Percentiles rank a stretch among this genome's conserved stretches.
phyloP scores from a whole-genome alignment of 495 filamentous ascomycete genomes.

The Neurospora sp. region DNA sequence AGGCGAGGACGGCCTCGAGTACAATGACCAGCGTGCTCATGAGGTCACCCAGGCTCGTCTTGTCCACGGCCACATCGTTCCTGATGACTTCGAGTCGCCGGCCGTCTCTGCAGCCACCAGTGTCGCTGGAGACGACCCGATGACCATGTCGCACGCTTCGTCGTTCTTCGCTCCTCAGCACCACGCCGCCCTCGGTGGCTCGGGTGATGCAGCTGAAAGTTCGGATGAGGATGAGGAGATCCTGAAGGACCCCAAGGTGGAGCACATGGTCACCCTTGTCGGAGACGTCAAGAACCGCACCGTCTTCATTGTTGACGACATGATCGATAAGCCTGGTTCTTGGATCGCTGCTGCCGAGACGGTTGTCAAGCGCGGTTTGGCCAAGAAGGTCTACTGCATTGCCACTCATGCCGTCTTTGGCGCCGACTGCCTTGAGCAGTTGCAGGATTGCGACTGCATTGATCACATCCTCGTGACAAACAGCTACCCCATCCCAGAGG shows the following conservation, averaged over 20 bases:
- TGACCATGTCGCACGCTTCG: conserved; percentile 46
- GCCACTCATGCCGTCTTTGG: conserved; percentile 94
- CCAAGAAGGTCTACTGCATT: conserved; percentile 93
- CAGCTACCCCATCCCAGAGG: conserved; percentile 77
- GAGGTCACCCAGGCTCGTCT: conserved; percentile 89
- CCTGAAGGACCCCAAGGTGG: conserved; percentile 59
- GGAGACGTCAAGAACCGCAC: conserved; percentile 79
- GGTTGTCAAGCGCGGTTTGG: conserved; percentile 82
- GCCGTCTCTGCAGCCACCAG: conserved; percentile 51
- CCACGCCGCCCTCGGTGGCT: conserved; percentile 65
- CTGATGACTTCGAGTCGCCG: conserved; percentile 82
- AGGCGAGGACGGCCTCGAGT: conserved; percentile 48
- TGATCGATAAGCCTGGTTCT: conserved; percentile 94
- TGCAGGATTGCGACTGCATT: conserved; percentile 86
- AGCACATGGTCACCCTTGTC: conserved; percentile 92
- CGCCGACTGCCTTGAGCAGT: conserved; percentile 76
- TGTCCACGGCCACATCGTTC: conserved; percentile 92
- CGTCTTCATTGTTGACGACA: conserved; percentile 94
- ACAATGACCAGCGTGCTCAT: conserved; percentile 74
- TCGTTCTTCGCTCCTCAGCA: conserved; percentile 44
- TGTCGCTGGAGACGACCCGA: conserved; percentile 46
- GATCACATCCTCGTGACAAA: conserved; percentile 93
- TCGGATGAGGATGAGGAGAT: conserved; percentile 86
- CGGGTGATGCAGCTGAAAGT: conserved; percentile 63
- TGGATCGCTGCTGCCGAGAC: conserved; percentile 99